A percentile compares a stretch with the other conserved stretches of the same genome.
Evolutionary conservation across 2,329 filamentous ascomycete species (phyloP).

Genomic region (Colletotrichum siamense): DNA sequence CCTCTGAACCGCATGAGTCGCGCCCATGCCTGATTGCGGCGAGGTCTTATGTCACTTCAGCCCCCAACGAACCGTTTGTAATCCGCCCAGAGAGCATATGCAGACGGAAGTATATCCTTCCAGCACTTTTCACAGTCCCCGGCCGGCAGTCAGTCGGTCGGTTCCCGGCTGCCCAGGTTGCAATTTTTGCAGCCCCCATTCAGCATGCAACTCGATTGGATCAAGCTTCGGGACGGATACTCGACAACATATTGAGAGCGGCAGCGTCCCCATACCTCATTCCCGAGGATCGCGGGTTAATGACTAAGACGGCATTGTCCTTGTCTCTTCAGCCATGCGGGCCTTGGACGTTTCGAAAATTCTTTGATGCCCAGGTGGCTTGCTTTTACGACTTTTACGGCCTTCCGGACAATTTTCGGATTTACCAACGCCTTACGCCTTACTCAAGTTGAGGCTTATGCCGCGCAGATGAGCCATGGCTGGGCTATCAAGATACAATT

Average conservation of each 20-base stretch:
- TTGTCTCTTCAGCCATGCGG: not conserved
- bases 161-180: not conserved
- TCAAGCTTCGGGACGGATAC: not conserved
- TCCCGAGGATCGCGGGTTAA: not conserved
- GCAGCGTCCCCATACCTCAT: not conserved
- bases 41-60: conserved; percentile 11
- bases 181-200: not conserved
- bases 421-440: not conserved
- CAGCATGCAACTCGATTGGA: not conserved
- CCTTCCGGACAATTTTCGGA: not conserved
- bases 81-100: not conserved
- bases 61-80: conserved; percentile 6
- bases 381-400: not conserved
- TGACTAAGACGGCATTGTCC: not conserved
- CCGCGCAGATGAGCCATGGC: not conserved
- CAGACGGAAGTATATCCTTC: not conserved
- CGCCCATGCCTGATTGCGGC: not conserved
- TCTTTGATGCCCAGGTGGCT: not conserved
- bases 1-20: conserved; percentile 11
- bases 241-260: not conserved
- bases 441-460: not conserved
- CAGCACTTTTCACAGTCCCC: not conserved
- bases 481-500: not conserved
- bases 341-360: not conserved
- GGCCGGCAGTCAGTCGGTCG: not conserved